Base-by-base conservation (phyloP, 2,329 filamentous ascomycete species). In the Aspergillus sp. region DNA sequence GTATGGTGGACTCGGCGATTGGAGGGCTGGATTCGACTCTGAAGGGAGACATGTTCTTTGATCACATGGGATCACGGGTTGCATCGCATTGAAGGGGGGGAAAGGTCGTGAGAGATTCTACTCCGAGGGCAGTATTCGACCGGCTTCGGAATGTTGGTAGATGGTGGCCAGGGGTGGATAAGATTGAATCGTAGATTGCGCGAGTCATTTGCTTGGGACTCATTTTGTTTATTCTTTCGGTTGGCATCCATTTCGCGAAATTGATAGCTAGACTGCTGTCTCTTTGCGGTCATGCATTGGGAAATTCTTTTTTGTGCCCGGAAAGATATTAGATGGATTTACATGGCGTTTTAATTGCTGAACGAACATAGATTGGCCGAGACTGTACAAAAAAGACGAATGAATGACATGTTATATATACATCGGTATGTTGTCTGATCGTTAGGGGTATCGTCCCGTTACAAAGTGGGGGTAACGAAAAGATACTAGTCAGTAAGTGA, bases 1-100 rank as follows among this genome's bases (percentile, higher is more conserved):
- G 79, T 25, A 70, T 81, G 64, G 69, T 78, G 5, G 79, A 81
- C 61, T 80, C 78, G 13, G 78, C 76, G 1, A 74, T 81, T 51
- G 71, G 69, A n/a, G 78, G 77, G 17, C 63, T 78, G 13, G 76
- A 79, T 51, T 71, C 75, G 25, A 73, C 74, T 10, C 64, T 80
- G 54, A 75, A 76, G 66, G 73, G 71, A 2, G 77, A 80, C 56
- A 58, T 79, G 48, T 68, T 77, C 49, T 78, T 79, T 57, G 78
- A 80, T 51, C 71, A 74, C 7, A 80, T 80, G 78, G 70, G 75
- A 41, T 74, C 76, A 25, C 69, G 78, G 55, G 70, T 80, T 54
- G 69, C 68, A 21, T 54, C 70, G 5, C 63, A 68, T 21, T 74
- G 54, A 65, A 49, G 13, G 23, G 3, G 19, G 39, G 39, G 3